Conservation (phyloP, 108 stramenopile genomes). For the Mediolabrus comicus region DNA sequence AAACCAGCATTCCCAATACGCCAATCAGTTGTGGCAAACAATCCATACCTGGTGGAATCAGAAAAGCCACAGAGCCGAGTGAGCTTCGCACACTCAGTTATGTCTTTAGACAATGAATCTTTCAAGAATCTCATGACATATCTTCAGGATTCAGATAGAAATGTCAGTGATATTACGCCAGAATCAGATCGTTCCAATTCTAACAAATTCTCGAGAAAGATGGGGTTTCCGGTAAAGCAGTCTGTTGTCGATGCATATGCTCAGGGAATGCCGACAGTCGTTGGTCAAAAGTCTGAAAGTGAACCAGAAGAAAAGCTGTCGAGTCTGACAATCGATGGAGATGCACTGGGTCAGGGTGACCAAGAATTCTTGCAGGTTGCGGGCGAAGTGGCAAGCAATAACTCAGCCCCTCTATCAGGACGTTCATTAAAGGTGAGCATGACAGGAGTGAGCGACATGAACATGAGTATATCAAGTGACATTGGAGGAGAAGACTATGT, state of each 20-base stretch:
- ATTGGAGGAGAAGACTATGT: background rate
- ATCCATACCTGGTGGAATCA: background rate
- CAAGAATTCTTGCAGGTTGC: slow-evolving; percentile 9
- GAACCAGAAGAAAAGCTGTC: background rate
- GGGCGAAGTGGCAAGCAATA: slow-evolving; percentile 3
- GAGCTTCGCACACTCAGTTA: background rate
- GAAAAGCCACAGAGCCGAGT: background rate
- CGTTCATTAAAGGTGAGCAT: background rate
- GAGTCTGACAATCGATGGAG: slow-evolving; percentile 16
- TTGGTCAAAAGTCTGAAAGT: background rate
- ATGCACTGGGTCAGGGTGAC: slow-evolving; percentile 4
- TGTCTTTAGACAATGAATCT: background rate
- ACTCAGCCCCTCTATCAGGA: background rate
- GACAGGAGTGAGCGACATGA: background rate
- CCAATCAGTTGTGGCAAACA: background rate
- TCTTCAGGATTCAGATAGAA: background rate
- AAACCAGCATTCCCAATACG: background rate
- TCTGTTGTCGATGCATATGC: slow-evolving; percentile 1
- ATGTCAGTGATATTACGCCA: background rate
- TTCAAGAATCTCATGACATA: background rate
- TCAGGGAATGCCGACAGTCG: slow-evolving; percentile 1
- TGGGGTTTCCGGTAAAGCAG: slow-evolving; percentile 24
- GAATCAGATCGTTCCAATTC: background rate
- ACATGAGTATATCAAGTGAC: background rate
- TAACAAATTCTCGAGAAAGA: slow-evolving; percentile 3